A percentile compares a stretch with the other conserved stretches of the same genome.
Conservation (phyloP, 176 grass and related monocot genomes). For the Paspalum vaginatum region DNA sequence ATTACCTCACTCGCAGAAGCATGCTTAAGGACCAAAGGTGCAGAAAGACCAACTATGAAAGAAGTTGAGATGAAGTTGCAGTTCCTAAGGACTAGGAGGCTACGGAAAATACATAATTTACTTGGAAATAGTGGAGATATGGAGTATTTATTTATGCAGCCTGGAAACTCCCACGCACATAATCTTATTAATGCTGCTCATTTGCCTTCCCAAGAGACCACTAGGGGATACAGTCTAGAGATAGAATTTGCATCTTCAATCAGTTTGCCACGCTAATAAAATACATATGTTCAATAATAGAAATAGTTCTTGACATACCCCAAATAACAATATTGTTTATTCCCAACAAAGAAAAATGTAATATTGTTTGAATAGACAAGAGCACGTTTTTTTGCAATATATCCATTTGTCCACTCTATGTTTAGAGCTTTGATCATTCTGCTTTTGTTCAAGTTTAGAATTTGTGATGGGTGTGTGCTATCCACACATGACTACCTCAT, state of each 20-base stretch:
- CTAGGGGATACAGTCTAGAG: background rate
- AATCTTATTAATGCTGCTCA: background rate
- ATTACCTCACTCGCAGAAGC: slow-evolving; percentile 30
- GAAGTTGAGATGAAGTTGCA: slow-evolving; percentile 54
- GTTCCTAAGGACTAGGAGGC: slow-evolving; percentile 15
- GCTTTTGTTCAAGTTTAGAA: too few species aligned
- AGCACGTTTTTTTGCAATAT: too few species aligned
- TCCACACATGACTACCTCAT: too few species aligned
- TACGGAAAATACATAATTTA: background rate
- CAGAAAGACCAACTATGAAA: slow-evolving; percentile 50
- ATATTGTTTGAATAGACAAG: too few species aligned
- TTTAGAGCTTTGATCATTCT: too few species aligned
- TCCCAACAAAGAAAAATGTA: too few species aligned
- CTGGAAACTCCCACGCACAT: background rate
- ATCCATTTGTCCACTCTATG: too few species aligned
- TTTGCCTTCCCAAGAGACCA: background rate
- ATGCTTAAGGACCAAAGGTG: slow-evolving; percentile 41
- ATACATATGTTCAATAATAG: too few species aligned
- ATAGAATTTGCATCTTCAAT: slow-evolving; percentile 20
- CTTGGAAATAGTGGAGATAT: background rate
- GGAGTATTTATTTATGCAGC: background rate
- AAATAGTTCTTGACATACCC: too few species aligned
- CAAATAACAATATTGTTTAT: too few species aligned
- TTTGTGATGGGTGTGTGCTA: too few species aligned
- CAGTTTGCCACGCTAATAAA: background rate